Conservation (phyloP, 148 eudicot genomes). For the Spergularia bocconei region DNA sequence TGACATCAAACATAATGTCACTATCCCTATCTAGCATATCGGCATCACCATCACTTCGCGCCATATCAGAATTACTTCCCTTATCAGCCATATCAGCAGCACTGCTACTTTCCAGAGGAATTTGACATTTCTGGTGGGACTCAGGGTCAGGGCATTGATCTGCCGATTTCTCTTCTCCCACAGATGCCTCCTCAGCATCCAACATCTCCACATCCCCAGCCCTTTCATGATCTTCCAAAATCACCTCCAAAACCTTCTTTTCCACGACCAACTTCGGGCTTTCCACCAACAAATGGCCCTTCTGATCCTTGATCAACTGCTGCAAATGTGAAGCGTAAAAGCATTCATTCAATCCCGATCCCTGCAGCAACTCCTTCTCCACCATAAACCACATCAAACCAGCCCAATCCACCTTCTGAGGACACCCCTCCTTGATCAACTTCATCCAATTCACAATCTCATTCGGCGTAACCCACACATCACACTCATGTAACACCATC, state of each 20-base stretch:
- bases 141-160: conserved; percentile 42
- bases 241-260: conserved; percentile 19
- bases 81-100: conserved; percentile 2
- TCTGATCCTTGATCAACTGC: conserved; percentile 59
- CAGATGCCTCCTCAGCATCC: conserved; percentile 24
- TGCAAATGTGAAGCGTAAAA: conserved; percentile 91
- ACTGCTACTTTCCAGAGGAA: conserved; percentile 6
- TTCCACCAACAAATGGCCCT: conserved; percentile 34
- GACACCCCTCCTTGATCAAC: conserved; percentile 58
- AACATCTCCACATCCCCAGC: conserved; percentile 37
- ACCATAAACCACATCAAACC: conserved; percentile 83
- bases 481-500: conserved; percentile 71
- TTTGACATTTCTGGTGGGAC: conserved; percentile 39
- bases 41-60: not conserved
- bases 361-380: conserved; percentile 72
- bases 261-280: conserved; percentile 21
- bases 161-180: conserved; percentile 19
- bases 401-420: conserved; percentile 82
- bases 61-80: not conserved
- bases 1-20: conserved; percentile 1
- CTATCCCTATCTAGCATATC: not conserved
- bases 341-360: conserved; percentile 50
- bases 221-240: conserved; percentile 36
- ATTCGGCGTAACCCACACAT: conserved; percentile 57
- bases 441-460: conserved; percentile 57